phyloP scores from a whole-genome alignment of 2,329 filamentous ascomycete species.

The Fusarium nisikadoi region DNA sequence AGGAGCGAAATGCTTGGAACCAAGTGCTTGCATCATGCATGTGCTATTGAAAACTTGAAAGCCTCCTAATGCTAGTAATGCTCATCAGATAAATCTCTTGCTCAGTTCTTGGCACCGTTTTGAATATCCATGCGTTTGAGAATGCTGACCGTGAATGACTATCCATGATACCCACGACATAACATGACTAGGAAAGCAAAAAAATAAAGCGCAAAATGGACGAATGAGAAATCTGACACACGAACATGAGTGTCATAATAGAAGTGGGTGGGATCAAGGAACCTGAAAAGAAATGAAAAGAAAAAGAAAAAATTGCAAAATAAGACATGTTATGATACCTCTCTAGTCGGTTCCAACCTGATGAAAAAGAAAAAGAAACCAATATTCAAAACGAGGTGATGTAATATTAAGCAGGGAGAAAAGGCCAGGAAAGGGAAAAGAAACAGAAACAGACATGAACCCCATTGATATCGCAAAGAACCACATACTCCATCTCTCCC shows the following conservation, averaged over 20 bases:
- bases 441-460: slow-evolving; percentile 8
- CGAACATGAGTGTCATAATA: not conserved
- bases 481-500: slow-evolving; percentile 28
- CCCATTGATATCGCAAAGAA: slow-evolving; percentile 30
- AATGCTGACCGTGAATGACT: slow-evolving; percentile 31
- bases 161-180: not conserved
- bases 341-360: not conserved
- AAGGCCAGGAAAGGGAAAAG: not conserved
- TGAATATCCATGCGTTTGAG: slow-evolving; percentile 5
- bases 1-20: not conserved
- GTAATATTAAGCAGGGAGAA: not conserved
- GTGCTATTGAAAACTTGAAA: not conserved
- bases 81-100: not conserved
- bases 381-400: not conserved
- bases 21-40: slow-evolving; percentile 9
- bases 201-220: slow-evolving; percentile 1
- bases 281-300: not conserved
- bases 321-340: slow-evolving; percentile 11
- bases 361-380: not conserved
- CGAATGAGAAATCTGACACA: not conserved
- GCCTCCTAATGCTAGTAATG: not conserved
- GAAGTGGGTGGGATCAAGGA: not conserved
- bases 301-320: not conserved
- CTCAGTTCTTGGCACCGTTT: not conserved
- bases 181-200: slow-evolving; percentile 5